Percentiles rank a stretch among this genome's conserved stretches.
Evolutionary conservation across 495 filamentous ascomycete species (phyloP).

Genomic region (Penicillium arizonense): DNA sequence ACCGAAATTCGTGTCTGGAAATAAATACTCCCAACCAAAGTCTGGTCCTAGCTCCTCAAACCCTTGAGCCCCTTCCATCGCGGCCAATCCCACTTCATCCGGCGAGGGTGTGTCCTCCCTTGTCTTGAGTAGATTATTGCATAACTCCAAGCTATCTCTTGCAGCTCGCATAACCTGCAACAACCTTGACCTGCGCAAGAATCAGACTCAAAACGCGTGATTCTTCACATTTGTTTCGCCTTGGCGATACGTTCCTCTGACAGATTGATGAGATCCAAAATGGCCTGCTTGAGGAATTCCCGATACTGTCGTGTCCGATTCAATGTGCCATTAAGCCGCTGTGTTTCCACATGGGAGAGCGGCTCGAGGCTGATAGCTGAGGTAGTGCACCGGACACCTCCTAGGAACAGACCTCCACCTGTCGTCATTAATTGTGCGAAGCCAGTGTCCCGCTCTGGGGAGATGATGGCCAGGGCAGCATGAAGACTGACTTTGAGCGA

Average conservation of each 20-base stretch:
- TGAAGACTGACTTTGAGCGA: not conserved
- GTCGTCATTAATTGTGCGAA: not conserved
- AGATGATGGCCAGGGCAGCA: not conserved
- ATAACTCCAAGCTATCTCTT: not conserved
- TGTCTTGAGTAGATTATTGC: not conserved
- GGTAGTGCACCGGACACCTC: not conserved
- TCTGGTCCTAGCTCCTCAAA: too few species aligned
- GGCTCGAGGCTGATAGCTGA: not conserved
- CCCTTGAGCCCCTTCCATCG: too few species aligned
- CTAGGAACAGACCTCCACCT: not conserved
- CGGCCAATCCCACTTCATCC: too few species aligned
- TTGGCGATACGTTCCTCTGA: slow-evolving; percentile 6
- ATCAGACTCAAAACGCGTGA: slow-evolving; percentile 47
- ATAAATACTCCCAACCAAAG: too few species aligned
- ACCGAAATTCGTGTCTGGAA: too few species aligned
- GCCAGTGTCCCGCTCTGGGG: not conserved
- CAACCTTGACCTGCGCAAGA: slow-evolving; percentile 21
- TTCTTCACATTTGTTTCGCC: slow-evolving; percentile 53
- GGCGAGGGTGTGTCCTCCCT: too few species aligned
- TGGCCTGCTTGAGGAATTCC: not conserved
- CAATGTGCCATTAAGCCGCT: not conserved
- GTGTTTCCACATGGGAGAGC: not conserved
- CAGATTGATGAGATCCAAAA: not conserved
- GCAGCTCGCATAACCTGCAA: not conserved
- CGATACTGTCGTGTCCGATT: not conserved